A percentile compares a stretch with the other conserved stretches of the same genome.
These are phyloP conservation scores for Didymella exigua DNA, from an alignment of 2,329 filamentous ascomycete species.

Conservation along the genomic window DNA sequence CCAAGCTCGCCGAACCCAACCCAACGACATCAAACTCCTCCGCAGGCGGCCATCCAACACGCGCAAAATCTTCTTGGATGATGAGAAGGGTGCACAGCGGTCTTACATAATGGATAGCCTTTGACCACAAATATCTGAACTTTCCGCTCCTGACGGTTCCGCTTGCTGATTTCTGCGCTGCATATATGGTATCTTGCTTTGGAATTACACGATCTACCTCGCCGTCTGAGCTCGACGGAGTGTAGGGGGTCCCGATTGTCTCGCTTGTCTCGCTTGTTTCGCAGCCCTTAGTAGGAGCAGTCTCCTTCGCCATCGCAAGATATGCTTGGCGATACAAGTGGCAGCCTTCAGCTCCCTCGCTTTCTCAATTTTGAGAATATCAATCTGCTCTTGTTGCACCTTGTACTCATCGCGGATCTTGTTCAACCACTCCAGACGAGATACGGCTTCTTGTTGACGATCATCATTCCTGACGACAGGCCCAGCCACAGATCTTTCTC, in stretches of 20 bases:
- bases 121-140: too few relatives aligned
- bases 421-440: constrained; percentile 12
- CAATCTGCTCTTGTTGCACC: constrained; percentile 20
- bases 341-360: constrained; percentile 14
- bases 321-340: constrained; percentile 1
- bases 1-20: too few relatives aligned
- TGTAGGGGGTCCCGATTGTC: background rate
- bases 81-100: too few relatives aligned
- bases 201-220: background rate
- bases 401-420: constrained; percentile 6
- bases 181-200: too few relatives aligned
- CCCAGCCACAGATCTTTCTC: background rate
- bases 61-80: too few relatives aligned
- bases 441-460: background rate
- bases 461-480: background rate
- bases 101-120: too few relatives aligned
- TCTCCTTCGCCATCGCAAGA: constrained; percentile 1
- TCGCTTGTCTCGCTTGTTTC: background rate
- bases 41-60: too few relatives aligned
- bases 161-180: too few relatives aligned
- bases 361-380: constrained; percentile 11
- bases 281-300: background rate
- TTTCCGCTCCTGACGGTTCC: too few relatives aligned
- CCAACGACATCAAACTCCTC: too few relatives aligned
- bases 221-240: background rate